phyloP scores from a whole-genome alignment of 2,329 filamentous ascomycete species.

The Colletotrichum gloeosporioides region DNA sequence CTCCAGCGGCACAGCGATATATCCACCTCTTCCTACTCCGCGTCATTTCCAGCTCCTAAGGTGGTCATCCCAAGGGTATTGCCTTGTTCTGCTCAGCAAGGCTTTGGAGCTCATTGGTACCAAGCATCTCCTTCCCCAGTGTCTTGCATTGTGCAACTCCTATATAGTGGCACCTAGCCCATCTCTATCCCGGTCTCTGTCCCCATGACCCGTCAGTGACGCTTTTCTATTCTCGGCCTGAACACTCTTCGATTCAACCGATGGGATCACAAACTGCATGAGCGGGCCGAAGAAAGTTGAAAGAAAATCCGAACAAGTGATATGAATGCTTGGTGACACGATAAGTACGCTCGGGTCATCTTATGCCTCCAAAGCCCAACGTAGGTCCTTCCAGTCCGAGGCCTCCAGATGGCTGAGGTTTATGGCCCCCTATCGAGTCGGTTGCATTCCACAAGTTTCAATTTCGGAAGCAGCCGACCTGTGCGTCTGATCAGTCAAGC shows the following conservation, averaged over 20 bases:
- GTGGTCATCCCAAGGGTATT: not conserved
- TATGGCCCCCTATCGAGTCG: not conserved
- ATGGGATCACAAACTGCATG: not conserved
- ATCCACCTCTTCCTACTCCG: not conserved
- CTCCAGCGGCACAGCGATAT: not conserved
- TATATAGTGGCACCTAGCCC: not conserved
- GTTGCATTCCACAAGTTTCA: not conserved
- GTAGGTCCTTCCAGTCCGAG: not conserved
- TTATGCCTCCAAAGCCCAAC: not conserved
- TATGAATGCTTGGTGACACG: not conserved
- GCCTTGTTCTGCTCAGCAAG: not conserved
- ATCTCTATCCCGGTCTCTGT: not conserved
- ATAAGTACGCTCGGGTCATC: not conserved
- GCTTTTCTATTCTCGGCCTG: not conserved
- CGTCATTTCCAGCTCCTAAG: not conserved
- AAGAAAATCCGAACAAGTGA: not conserved
- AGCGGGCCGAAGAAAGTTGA: not conserved
- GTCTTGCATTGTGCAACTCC: not conserved
- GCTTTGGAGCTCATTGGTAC: not conserved
- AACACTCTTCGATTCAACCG: not conserved
- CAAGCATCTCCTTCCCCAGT: not conserved
- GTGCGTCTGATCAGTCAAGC: not conserved
- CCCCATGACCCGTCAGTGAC: rapidly evolving
- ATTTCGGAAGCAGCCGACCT: not conserved
- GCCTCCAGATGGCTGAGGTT: not conserved